Evolutionary conservation across 305 asterid species (phyloP), one percentile per base, ranked within the genome.

Genomic region (Solanum aculeatissimum): DNA sequence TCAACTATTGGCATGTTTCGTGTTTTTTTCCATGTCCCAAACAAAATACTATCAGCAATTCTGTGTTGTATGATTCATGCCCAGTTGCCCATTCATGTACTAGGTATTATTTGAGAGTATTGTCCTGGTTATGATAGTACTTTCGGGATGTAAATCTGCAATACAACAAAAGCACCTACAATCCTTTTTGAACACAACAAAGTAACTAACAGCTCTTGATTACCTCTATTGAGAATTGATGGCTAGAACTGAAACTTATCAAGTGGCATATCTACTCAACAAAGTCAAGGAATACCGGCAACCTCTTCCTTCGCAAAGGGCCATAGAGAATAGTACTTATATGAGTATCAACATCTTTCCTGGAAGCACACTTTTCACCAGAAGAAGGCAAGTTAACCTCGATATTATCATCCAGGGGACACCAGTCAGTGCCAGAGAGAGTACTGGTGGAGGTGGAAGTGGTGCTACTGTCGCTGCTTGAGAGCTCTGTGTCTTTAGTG

Each of bases 401-500:
- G 87, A 95, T 92, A 85, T 89, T 91, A 89, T 95, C 97, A 88
- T 88, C 91, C 86, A 57, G 84, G 68, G 97, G 95, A 83, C 75
- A 89, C 98, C 97, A 95, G 58, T 92, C 88, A 57, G 87, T 80
- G 77, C 51, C 43, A 60, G 57, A 62, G 80, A 32, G 77, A 68
- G 51, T 35, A 83, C 69, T 35, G 35, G 88, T 60, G 65, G 57
- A 43, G 86, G 65, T 54, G 86, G 80, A 49, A 57, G 80, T 32
- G 85, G 51, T 69, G 85, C 63, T 83, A 27, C 51, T 66, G 6
- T 66, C 43, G n/a, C 51, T 55, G 51, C 54, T 83, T 51, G 80
- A 29, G 45, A 81, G 85, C 13, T 32, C 54, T 83, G 35, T 49
- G 81, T 51, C 45, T 35, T 63, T 21, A 47, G 29, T 65, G 13